Conservation (phyloP, 2,329 filamentous ascomycete genomes). For the Lasiodiplodia sp. region DNA sequence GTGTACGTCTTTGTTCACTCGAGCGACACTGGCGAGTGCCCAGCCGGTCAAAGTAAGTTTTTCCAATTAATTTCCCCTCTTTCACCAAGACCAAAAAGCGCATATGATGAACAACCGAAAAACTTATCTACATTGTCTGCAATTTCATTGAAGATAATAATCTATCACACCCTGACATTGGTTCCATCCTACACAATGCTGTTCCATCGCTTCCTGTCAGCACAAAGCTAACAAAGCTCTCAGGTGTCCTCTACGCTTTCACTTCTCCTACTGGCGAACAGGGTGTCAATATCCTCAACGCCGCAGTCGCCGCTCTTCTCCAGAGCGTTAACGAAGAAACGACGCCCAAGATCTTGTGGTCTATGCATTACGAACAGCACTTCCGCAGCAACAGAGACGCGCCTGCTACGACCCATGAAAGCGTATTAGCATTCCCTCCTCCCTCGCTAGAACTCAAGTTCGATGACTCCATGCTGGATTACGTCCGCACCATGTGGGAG, state of each 20-base stretch:
- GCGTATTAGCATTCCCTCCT: constrained; percentile 64
- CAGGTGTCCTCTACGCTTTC: constrained; percentile 67
- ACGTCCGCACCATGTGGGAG: constrained; percentile 75
- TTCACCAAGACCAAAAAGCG: constrained; percentile 38
- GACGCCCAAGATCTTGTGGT: constrained; percentile 58
- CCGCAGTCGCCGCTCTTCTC: constrained; percentile 55
- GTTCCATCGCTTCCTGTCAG: constrained; percentile 33
- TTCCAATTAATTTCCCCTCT: constrained; percentile 26
- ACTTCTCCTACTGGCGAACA: constrained; percentile 47
- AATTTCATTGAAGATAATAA: constrained; percentile 85
- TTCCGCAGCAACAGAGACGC: constrained; percentile 39
- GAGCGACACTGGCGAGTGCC: constrained; percentile 92
- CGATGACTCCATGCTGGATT: constrained; percentile 64
- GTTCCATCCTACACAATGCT: constrained; percentile 34
- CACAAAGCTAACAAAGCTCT: constrained; percentile 32
- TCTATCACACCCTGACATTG: constrained; percentile 89
- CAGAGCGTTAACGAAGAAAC: constrained; percentile 43
- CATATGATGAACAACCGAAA: constrained; percentile 88
- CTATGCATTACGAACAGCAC: constrained; percentile 59
- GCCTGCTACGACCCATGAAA: constrained; percentile 44
- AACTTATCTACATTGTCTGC: constrained; percentile 99
- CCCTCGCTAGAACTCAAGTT: constrained; percentile 73
- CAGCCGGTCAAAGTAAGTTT: constrained; percentile 84
- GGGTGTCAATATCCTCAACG: constrained; percentile 47
- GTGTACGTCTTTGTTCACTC: constrained; percentile 77